Percentiles rank a stretch among this genome's conserved stretches.
These are phyloP conservation scores for Lipomyces orientalis DNA, from an alignment of 805 yeast species.

Conservation along the genomic window DNA sequence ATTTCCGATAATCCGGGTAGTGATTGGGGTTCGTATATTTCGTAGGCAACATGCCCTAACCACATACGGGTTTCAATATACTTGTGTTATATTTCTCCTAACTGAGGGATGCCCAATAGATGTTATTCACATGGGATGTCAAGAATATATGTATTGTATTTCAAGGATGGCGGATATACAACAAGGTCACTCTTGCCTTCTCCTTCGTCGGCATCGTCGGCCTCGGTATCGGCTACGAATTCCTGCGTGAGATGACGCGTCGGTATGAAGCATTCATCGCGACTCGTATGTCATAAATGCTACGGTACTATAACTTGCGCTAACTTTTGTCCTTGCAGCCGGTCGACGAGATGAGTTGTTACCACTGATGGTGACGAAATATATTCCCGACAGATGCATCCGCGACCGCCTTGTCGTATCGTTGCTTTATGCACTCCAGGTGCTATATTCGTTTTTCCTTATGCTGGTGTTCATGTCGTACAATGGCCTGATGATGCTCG, in stretches of 20 bases:
- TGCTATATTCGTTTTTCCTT: conserved; percentile 35
- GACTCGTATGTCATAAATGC: neutral
- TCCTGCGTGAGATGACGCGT: conserved; percentile 34
- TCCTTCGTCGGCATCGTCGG: conserved; percentile 37
- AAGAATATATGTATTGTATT: conserved; percentile 34
- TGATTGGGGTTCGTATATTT: no score
- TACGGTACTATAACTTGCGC: neutral
- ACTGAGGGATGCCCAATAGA: conserved; percentile 10
- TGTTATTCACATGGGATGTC: conserved; percentile 37
- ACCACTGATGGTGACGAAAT: conserved; percentile 24
- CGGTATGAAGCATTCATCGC: conserved; percentile 28
- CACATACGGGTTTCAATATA: neutral
- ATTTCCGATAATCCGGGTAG: neutral
- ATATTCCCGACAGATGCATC: conserved; percentile 29
- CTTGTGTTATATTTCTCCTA: neutral
- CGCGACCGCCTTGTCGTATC: conserved; percentile 29
- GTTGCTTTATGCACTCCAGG: conserved; percentile 32
- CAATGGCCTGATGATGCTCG: conserved; percentile 30
- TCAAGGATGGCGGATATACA: conserved; percentile 35
- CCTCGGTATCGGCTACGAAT: conserved; percentile 36
- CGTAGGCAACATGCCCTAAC: neutral
- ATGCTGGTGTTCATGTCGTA: conserved; percentile 20
- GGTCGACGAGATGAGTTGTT: conserved; percentile 17
- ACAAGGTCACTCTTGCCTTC: conserved; percentile 26
- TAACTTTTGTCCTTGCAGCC: neutral